Conservation (phyloP, 2,329 filamentous ascomycete species). For the Catunica adiposa region DNA sequence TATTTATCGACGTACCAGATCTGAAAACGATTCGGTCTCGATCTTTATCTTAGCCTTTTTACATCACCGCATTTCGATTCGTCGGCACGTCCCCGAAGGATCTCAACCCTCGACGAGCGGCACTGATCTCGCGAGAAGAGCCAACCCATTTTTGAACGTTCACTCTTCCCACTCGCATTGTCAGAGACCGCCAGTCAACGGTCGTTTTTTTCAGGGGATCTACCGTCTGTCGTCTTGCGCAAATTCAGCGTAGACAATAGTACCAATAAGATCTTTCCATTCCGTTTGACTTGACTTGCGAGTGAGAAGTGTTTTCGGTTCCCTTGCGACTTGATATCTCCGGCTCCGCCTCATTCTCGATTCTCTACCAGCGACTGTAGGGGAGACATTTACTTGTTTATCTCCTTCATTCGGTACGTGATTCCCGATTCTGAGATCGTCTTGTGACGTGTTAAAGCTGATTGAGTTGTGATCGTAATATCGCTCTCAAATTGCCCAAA, state of each 20-base stretch:
- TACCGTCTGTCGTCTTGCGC: constrained; percentile 14
- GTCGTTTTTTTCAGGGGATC: constrained; percentile 14
- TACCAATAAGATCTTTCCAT: constrained; percentile 14
- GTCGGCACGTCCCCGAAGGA: constrained; percentile 13
- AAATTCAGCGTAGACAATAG: constrained; percentile 14
- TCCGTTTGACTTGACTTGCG: constrained; percentile 15
- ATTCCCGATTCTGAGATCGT: not conserved
- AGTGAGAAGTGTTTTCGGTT: constrained; percentile 10
- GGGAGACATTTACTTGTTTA: constrained; percentile 98
- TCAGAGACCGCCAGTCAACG: constrained; percentile 14
- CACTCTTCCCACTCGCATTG: constrained; percentile 15
- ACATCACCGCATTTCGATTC: constrained; percentile 13
- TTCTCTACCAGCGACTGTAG: constrained; percentile 26
- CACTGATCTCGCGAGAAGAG: constrained; percentile 15
- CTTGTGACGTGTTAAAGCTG: not conserved
- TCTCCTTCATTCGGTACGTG: constrained; percentile 62
- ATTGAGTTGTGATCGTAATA: not conserved
- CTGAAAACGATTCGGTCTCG: constrained; percentile 9
- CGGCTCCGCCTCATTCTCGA: not conserved
- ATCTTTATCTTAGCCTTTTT: not conserved
- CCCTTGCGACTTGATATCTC: not conserved
- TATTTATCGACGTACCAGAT: not conserved
- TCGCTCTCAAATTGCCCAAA: not conserved
- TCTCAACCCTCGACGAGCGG: constrained; percentile 14
- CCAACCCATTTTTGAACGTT: constrained; percentile 14